Base-by-base conservation (phyloP, 1,284 basidiomycete species). In the Hymenochaete sp. region DNA sequence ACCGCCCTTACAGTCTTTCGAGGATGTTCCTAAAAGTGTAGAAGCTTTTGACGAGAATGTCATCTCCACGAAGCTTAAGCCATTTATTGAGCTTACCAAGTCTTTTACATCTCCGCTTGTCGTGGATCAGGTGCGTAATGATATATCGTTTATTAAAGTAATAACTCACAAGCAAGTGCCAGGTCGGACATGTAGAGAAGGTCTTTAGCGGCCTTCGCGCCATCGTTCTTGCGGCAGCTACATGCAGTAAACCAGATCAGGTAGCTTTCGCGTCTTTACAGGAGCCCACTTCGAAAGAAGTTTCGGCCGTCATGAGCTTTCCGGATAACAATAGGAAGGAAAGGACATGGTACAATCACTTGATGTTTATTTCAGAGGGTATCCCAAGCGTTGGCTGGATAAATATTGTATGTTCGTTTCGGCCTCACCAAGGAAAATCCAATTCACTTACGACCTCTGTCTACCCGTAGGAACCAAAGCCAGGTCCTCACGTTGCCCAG, bases 351-450 rank as follows among this genome's bases (percentile, higher is more conserved):
- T 81, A 78, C 53, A 80, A 79, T 41, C 91, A 95, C 58, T 68
- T 98, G 33, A 82, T 76, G 28, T 77, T 82, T 27, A 69, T 98
- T 27, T 78, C 82, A 10, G 93, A 96, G 59, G 91, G 88, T 10
- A 82, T 81, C 1, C 73, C 83, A 7, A 82, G 77, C n/a, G 78
- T 90, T 44, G 93, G 84, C n/a, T 99, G 95, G 95, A 80, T 98
- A 37, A 76, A 83, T 38, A 71, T 82, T 44, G 91, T 92, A 56
- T 11, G n/a, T 13, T 24, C 11, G 26, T 25, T 14, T 14, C 13
- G 27, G 18, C 26, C 24, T 21, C 41, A 37, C 24, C 22, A 18
- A 37, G 33, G n/a, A n/a, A n/a, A 6, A 35, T 35, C 22, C 27
- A 55, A 22, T 41, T 33, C 28, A 27, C 19, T 29, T 25, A 28